phyloP scores from a whole-genome alignment of 75 land plant genomes.

The Cryptomeria japonica region DNA sequence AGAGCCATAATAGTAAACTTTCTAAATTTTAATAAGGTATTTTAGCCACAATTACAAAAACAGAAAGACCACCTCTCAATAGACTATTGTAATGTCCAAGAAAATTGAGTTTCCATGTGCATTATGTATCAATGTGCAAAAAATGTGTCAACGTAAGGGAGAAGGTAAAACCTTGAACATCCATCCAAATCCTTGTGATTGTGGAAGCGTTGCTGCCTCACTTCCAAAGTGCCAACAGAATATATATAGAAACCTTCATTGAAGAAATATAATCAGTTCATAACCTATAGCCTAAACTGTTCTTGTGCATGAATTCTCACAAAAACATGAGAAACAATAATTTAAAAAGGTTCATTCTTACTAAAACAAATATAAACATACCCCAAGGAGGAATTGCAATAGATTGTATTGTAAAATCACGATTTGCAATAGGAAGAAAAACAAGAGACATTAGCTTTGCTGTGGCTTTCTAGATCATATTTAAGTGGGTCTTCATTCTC shows the following conservation, averaged over 20 bases:
- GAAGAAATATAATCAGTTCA: conserved; percentile 5
- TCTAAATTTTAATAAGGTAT: neutral
- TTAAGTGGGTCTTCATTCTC: too few species aligned
- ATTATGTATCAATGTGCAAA: neutral
- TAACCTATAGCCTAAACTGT: neutral
- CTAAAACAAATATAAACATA: neutral
- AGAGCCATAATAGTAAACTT: neutral
- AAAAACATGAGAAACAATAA: neutral
- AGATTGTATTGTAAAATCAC: neutral
- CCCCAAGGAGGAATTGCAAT: neutral
- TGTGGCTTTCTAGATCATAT: too few species aligned
- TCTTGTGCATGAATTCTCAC: neutral
- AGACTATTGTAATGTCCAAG: neutral
- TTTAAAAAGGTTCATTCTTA: neutral
- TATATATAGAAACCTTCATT: conserved; percentile 28
- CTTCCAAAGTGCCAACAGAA: conserved; percentile 35
- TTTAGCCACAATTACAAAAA: neutral
- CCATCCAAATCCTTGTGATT: conserved; percentile 37
- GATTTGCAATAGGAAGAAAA: neutral
- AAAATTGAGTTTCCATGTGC: neutral
- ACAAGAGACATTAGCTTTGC: neutral
- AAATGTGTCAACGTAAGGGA: neutral
- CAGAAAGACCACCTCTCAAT: neutral
- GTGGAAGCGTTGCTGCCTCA: conserved; percentile 19
- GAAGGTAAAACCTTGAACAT: conserved; percentile 30